These are phyloP conservation scores for Camelina laxa DNA, from an alignment of 345 rosid genomes.

Conservation along the genomic window DNA sequence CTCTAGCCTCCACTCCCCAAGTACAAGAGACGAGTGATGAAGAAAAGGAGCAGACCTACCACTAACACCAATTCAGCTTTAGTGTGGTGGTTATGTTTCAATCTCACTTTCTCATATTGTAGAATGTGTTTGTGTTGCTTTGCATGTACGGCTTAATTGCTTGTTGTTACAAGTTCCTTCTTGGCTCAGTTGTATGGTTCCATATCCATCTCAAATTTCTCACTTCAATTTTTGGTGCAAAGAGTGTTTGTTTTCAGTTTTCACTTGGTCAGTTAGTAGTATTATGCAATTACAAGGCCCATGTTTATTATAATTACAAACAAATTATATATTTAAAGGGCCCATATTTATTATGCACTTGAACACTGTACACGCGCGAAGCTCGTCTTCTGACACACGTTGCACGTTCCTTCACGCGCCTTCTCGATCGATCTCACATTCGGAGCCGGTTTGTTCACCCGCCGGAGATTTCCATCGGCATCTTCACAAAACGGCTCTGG, in stretches of 20 bases:
- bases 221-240: neutral
- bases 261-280: neutral
- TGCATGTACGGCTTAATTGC: neutral
- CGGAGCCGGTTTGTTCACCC: constrained; percentile 15
- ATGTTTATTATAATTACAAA: neutral
- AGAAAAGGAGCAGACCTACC: neutral
- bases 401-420: constrained; percentile 31
- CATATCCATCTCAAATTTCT: neutral
- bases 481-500: constrained; percentile 6
- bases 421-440: constrained; percentile 1
- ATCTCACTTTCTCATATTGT: constrained; percentile 1
- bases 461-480: constrained; percentile 15
- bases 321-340: neutral
- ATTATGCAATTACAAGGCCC: neutral
- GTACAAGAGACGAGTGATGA: constrained; percentile 5
- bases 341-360: constrained; percentile 7
- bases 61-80: constrained; percentile 1
- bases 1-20: neutral
- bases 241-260: constrained; percentile 6
- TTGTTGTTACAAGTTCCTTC: neutral
- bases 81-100: constrained; percentile 18
- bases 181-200: neutral
- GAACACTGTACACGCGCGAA: constrained; percentile 16
- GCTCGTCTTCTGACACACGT: constrained; percentile 11
- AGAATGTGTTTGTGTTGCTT: neutral